Evolutionary conservation across 2,329 filamentous ascomycete genomes (phyloP), one percentile per base, ranked within the genome.

Genomic region (Geosmithia flava): DNA sequence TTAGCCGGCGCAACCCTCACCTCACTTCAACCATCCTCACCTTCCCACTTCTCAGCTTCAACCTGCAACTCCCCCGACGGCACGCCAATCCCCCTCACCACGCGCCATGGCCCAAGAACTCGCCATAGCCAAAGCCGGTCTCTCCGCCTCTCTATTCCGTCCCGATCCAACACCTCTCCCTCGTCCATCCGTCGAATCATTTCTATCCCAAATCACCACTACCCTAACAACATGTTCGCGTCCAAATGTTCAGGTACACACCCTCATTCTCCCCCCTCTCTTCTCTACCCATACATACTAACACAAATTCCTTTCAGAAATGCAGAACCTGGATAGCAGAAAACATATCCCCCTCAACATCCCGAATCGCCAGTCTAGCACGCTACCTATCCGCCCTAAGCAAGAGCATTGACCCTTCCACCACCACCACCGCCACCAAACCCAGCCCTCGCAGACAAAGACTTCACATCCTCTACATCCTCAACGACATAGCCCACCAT

Each of bases 241-340:
- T 60, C 68, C 73, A 72, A 89, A 91, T 72, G 83, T 93, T 74
- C 87, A 93, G 87, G 87, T 93, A 87, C 88, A 83, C 73, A 62
- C 65, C 55, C 58, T 60, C 51, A 53, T 7, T 3, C 42, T 7
- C 16, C 20, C 58, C 58, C 57, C 50, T 56, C 55, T 58, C 45
- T 43, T 49, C 47, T 52, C 47, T 51, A 54, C 51, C 54, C 52
- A 20, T 39, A 7, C 10, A 11, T 17, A 4, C n/a, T 42, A 13
- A 13, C 15, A 11, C 6, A 3, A 37, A 37, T 11, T 11, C 29
- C 29, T 30, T 30, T 6, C 78, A 95, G 89, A 85, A 80, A 73
- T 90, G 86, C 76, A 95, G 90, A 76, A 74, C 78, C 67, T 95
- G 87, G 87, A 83, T 91, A 58, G 67, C 89, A 60, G 75, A 76